Evolutionary conservation across 306 rosid genomes (phyloP).

Genomic region (Lathyrus oleraceus): DNA sequence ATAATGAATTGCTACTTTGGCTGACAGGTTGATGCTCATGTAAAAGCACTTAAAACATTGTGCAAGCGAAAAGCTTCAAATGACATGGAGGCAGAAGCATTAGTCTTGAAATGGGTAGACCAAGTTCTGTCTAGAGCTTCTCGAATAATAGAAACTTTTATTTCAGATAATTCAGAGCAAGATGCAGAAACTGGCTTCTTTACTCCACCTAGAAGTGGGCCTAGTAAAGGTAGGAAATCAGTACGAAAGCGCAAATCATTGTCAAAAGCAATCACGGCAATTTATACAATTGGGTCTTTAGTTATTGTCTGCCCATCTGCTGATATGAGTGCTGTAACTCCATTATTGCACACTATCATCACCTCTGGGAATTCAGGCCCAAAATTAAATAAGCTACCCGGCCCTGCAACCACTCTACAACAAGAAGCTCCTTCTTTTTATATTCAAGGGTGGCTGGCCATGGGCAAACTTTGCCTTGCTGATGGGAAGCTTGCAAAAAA

Average conservation of each 20-base stretch:
- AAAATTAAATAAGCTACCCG: constrained; percentile 55
- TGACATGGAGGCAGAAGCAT: constrained; percentile 52
- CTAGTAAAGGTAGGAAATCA: constrained; percentile 55
- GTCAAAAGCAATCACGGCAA: constrained; percentile 67
- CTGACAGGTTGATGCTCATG: constrained; percentile 86
- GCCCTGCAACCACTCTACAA: constrained; percentile 51
- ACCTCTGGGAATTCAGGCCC: constrained; percentile 78
- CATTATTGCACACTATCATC: constrained; percentile 67
- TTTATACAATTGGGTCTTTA: constrained; percentile 81
- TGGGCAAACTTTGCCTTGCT: constrained; percentile 96
- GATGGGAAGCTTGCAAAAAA: constrained; percentile 85
- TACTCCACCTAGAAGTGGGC: constrained; percentile 68
- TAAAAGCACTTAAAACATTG: constrained; percentile 73
- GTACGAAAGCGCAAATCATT: constrained; percentile 47
- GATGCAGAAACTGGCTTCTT: constrained; percentile 43
- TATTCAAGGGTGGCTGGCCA: constrained; percentile 84
- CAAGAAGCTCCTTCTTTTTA: constrained; percentile 73
- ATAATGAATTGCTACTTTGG: constrained; percentile 32
- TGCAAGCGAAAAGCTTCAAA: constrained; percentile 79
- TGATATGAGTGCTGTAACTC: constrained; percentile 56
- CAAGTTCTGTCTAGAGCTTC: constrained; percentile 61
- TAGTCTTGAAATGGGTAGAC: constrained; percentile 64
- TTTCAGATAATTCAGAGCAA: constrained; percentile 49
- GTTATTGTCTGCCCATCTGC: constrained; percentile 75
- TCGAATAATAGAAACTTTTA: constrained; percentile 58